phyloP scores from a whole-genome alignment of 2,329 filamentous ascomycete genomes.

The Diplodia intermedia region DNA sequence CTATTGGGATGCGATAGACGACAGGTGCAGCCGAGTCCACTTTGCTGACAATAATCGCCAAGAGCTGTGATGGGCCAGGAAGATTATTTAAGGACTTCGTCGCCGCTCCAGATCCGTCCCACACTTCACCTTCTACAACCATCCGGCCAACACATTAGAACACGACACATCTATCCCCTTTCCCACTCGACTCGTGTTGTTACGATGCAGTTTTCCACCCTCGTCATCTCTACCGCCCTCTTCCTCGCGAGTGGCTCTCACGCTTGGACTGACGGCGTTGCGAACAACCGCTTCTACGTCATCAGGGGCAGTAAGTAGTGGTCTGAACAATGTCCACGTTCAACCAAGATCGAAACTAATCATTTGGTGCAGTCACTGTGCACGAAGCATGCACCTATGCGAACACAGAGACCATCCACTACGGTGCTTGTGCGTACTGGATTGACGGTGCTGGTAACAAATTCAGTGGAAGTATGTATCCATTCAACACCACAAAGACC shows the following conservation, averaged over 20 bases:
- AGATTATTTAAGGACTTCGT: conserved; percentile 10
- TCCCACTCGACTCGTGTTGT: neutral
- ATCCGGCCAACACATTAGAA: no score
- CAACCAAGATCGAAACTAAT: conserved; percentile 3
- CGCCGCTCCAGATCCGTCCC: conserved; percentile 2
- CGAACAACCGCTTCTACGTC: neutral
- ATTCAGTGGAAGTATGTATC: conserved; percentile 4
- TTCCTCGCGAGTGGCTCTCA: conserved; percentile 6
- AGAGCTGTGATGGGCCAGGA: neutral
- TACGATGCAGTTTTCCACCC: conserved; percentile 11
- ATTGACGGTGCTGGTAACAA: neutral
- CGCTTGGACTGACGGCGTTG: neutral
- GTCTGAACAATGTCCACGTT: neutral
- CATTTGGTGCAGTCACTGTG: neutral
- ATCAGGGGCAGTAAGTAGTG: conserved; percentile 5
- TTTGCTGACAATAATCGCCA: neutral
- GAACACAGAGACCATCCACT: neutral
- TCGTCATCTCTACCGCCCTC: conserved; percentile 9
- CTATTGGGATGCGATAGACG: conserved; percentile 1
- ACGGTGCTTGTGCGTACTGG: neutral
- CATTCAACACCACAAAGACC: neutral
- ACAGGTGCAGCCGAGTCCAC: neutral
- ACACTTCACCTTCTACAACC: neutral
- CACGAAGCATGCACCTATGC: conserved; percentile 2
- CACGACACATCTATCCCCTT: neutral